A percentile compares a stretch with the other conserved stretches of the same genome.
These are phyloP conservation scores for Hemileia vastatrix DNA, from an alignment of 1,284 basidiomycete genomes.

Conservation along the genomic window DNA sequence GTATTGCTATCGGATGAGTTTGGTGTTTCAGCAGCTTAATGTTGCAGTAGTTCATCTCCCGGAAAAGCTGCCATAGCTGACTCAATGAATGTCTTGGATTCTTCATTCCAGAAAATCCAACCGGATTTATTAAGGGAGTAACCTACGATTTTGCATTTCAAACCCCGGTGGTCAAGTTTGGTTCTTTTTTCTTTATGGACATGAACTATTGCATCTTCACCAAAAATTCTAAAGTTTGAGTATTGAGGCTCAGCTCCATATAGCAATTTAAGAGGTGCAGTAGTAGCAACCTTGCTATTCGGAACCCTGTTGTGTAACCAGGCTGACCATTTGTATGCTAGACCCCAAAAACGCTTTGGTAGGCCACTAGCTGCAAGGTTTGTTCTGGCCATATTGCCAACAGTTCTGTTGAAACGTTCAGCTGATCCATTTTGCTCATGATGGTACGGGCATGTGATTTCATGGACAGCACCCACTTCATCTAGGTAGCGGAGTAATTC, in stretches of 20 bases:
- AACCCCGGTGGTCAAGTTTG: constrained; percentile 1
- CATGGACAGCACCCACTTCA: no score
- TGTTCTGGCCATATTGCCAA: not conserved
- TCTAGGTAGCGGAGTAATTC: no score
- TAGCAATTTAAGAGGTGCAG: not conserved
- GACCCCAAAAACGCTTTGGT: not conserved
- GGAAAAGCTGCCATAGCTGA: no score
- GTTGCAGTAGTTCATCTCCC: no score
- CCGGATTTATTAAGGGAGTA: not conserved
- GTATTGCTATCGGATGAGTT: no score
- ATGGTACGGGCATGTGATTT: no score
- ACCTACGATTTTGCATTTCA: not conserved
- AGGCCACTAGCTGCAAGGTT: not conserved
- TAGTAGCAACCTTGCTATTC: not conserved
- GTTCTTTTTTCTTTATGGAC: not conserved
- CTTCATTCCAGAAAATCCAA: constrained; percentile 5
- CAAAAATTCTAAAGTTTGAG: not conserved
- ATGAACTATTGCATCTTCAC: not conserved
- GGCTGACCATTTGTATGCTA: not conserved
- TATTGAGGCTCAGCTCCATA: not conserved
- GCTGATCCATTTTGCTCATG: not conserved
- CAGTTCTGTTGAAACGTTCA: not conserved
- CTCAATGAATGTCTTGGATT: not conserved
- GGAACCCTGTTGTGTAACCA: not conserved
- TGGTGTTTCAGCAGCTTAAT: no score